Base-by-base conservation (phyloP, 345 rosid species). In the Citropsis articulata region DNA sequence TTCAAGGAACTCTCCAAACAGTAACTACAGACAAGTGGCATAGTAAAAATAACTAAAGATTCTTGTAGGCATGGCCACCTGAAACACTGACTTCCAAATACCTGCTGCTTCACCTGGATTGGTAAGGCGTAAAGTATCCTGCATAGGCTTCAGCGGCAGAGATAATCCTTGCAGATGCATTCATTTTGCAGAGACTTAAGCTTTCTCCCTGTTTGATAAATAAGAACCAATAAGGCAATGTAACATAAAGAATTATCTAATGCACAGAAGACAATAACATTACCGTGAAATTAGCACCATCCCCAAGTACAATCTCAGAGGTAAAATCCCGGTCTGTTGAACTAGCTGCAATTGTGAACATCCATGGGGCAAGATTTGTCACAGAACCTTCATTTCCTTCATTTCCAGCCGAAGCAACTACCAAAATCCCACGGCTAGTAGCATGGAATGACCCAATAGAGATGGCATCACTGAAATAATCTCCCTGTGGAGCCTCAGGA, bases 101-200 rank as follows among this genome's bases (percentile, higher is more conserved):
- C 87, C 90, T 85, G 85, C 77, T 80, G 78, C 85, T 84, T 89
- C 92, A 89, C 92, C 92, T 89, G 90, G 92, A 89, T 85, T 89
- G 92, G 80, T 89, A 87, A 74, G 92, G 92, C 19, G 90, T 89
- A 68, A 87, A 89, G 61, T 87, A 86, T 69, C 90, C 90, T 27
- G 87, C 92, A 69, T 79, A n/a, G 56, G 86, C 88, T 73, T 86
- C 79, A 57, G 90, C 77, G 61, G 90, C 92, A 63, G 85, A 84
- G 33, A 86, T 82, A 73, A 85, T 82, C 61, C 85, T 81, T 27
- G 84, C 87, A 38, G 89, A 77, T 38, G 81, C 72, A 71, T 87
- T 85, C 90, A 87, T 84, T 53, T 70, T 86, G 75, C 71, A 75
- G 71, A 84, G 84, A 71, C 87, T 84, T 28, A 89, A 86, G 75